Conservation (phyloP, 2,329 filamentous ascomycete species). For the Paecilomyces sp. region DNA sequence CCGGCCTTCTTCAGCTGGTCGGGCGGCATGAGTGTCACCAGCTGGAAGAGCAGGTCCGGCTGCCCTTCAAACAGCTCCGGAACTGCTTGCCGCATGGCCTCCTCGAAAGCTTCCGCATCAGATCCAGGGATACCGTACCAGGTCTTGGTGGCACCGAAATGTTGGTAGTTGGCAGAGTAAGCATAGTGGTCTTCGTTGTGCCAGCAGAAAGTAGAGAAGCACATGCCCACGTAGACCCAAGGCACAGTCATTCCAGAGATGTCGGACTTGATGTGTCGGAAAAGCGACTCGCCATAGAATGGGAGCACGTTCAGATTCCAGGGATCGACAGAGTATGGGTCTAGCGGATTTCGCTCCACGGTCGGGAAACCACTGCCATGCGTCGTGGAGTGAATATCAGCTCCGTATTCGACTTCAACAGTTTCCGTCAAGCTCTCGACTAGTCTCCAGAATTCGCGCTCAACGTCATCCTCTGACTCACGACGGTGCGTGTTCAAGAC, state of each 20-base stretch:
- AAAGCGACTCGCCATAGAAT: slow-evolving; percentile 82
- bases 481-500: slow-evolving; percentile 71
- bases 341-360: slow-evolving; percentile 79
- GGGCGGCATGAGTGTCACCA: slow-evolving; percentile 91
- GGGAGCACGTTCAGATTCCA: slow-evolving; percentile 96
- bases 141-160: slow-evolving; percentile 96
- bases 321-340: slow-evolving; percentile 79
- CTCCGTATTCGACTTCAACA: slow-evolving; percentile 95
- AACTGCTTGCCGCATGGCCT: slow-evolving; percentile 89
- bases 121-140: slow-evolving; percentile 97
- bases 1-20: slow-evolving; percentile 90
- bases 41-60: slow-evolving; percentile 89
- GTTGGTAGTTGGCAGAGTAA: slow-evolving; percentile 97
- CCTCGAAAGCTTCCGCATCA: slow-evolving; percentile 90
- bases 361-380: slow-evolving; percentile 97
- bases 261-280: slow-evolving; percentile 95
- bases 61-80: slow-evolving; percentile 96
- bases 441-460: slow-evolving; percentile 92
- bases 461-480: slow-evolving; percentile 90
- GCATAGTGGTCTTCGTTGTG: slow-evolving; percentile 98
- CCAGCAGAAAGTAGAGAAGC: slow-evolving; percentile 99
- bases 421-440: slow-evolving; percentile 92
- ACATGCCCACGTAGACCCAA: slow-evolving; percentile 99
- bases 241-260: slow-evolving; percentile 99
- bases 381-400: slow-evolving; percentile 95